Evolutionary conservation across 2,329 filamentous ascomycete species (phyloP).

Genomic region (Sarocladium brachiariae): DNA sequence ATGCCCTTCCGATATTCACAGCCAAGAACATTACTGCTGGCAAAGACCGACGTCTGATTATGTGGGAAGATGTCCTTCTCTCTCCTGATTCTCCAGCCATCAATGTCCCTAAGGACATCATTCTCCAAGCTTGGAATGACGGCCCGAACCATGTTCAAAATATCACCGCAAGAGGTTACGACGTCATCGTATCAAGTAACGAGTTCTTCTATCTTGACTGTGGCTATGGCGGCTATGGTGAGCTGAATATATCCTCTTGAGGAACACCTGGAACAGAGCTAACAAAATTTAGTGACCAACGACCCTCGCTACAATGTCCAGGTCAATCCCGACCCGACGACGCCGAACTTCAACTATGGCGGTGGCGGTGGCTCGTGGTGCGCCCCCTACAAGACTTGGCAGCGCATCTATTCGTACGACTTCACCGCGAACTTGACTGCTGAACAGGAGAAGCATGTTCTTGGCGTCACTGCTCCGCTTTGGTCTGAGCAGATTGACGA

Average conservation of each 20-base stretch:
- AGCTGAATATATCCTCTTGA: too few relatives aligned
- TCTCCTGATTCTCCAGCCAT: constrained; percentile 59
- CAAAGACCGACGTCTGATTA: constrained; percentile 56
- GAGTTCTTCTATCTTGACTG: constrained; percentile 82
- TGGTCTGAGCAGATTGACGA: constrained; percentile 78
- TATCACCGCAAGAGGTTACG: constrained; percentile 57
- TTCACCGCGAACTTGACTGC: constrained; percentile 58
- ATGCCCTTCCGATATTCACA: constrained; percentile 30
- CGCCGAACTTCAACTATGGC: constrained; percentile 59
- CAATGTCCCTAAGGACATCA: constrained; percentile 55
- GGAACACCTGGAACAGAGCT: too few relatives aligned
- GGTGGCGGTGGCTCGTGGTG: constrained; percentile 49
- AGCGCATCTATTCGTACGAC: constrained; percentile 72
- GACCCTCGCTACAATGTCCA: constrained; percentile 8
- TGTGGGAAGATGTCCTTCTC: constrained; percentile 77
- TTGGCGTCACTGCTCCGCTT: constrained; percentile 75
- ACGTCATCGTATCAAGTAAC: constrained; percentile 69
- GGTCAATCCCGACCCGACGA: constrained; percentile 36
- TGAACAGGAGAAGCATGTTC: constrained; percentile 57
- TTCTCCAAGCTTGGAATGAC: constrained; percentile 73
- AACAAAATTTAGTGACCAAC: constrained; percentile 27
- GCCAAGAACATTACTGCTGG: constrained; percentile 35
- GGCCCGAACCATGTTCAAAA: constrained; percentile 54
- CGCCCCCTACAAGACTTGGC: constrained; percentile 73
- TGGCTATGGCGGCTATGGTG: constrained; percentile 64